Base-by-base conservation (phyloP, 1,284 basidiomycete genomes). In the Cryptococcus neoformans region DNA sequence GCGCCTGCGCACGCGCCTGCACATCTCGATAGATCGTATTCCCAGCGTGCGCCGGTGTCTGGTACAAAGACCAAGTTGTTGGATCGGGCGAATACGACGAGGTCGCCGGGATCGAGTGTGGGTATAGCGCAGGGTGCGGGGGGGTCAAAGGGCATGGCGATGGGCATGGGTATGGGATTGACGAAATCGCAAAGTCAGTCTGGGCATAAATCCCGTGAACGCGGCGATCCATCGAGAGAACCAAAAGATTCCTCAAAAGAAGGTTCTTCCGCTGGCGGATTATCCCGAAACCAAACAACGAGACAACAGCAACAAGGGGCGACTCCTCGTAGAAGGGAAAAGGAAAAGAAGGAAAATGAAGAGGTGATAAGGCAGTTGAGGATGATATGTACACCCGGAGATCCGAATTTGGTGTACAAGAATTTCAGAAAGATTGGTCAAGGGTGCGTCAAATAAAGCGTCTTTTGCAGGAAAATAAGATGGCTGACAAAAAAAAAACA, bases 341-440 rank as follows among this genome's bases (percentile, higher is more conserved):
- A 95, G 78, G 92, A 57, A 8, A 89, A 90, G 76, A 86, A 85
- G 62, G 88, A 88, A 70, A 90, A 93, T 60, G 85, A 87, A 64
- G 93, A 97, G 70, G 92, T 98, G 59, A 87, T 99, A 60, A 88
- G 87, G 67, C 86, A 92, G 46, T 78, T 99, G 69, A 88, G 92
- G 74, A 87, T 88, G 65, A 98, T 99, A 68, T 99, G 96, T 75
- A 95, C 94, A 1, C 92, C 96, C 71, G 94, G 93, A 5, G 96
- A 99, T 77, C 96, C 96, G 44, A 97, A 93, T 52, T 86, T 86
- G 76, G 81, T 98, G 42, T 99, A 99, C 77, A 82, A 92, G 55
- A 94, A 85, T 73, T 81, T 99, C 50, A 85, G 90, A 75, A 98
- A 99, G 84, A 97, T 99, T 72, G 95, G 95, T 46, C 95, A 98